phyloP scores from a whole-genome alignment of 2,329 filamentous ascomycete species.

The Anisogramma anomala region DNA sequence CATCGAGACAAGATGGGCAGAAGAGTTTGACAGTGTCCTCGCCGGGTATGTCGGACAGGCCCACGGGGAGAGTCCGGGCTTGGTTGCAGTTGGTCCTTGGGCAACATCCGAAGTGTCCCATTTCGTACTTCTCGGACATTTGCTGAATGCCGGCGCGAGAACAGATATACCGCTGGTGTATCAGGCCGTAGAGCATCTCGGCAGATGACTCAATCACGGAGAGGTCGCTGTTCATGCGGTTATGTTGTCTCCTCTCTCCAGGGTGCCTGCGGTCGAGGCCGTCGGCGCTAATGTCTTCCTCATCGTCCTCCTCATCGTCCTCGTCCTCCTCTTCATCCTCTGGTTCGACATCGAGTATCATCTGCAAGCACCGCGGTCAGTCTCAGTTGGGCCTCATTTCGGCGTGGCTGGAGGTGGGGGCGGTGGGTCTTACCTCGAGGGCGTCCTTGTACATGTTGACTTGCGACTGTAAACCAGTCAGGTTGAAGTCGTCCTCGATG shows the following conservation, averaged over 20 bases:
- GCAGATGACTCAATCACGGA: slow-evolving; percentile 94
- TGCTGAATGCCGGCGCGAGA: slow-evolving; percentile 93
- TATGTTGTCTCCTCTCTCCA: slow-evolving; percentile 62
- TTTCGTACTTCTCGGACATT: slow-evolving; percentile 98
- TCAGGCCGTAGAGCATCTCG: slow-evolving; percentile 96
- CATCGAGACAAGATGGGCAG: slow-evolving; percentile 90
- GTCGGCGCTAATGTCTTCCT: slow-evolving; percentile 59
- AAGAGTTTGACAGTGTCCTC: slow-evolving; percentile 98
- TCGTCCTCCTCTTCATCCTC: slow-evolving; percentile 87
- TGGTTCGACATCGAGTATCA: slow-evolving; percentile 97
- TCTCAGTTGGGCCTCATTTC: slow-evolving; percentile 16
- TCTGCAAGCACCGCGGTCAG: slow-evolving; percentile 33
- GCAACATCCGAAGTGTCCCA: slow-evolving; percentile 90
- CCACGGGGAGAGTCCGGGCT: slow-evolving; percentile 83
- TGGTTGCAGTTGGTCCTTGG: slow-evolving; percentile 89
- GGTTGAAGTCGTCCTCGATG: slow-evolving; percentile 98
- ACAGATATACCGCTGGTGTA: slow-evolving; percentile 97
- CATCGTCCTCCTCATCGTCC: slow-evolving; percentile 65
- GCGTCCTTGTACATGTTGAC: slow-evolving; percentile 99
- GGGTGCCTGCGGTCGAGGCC: slow-evolving; percentile 43
- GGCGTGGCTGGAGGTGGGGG: not conserved
- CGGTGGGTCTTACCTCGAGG: slow-evolving; percentile 50
- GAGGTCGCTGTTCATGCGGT: slow-evolving; percentile 80
- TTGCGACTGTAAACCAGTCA: slow-evolving; percentile 88
- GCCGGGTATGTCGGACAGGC: slow-evolving; percentile 85